Evolutionary conservation across 352 stramenopile genomes (phyloP), one percentile per base, ranked within the genome.

Genomic region (Pythium biforme): DNA sequence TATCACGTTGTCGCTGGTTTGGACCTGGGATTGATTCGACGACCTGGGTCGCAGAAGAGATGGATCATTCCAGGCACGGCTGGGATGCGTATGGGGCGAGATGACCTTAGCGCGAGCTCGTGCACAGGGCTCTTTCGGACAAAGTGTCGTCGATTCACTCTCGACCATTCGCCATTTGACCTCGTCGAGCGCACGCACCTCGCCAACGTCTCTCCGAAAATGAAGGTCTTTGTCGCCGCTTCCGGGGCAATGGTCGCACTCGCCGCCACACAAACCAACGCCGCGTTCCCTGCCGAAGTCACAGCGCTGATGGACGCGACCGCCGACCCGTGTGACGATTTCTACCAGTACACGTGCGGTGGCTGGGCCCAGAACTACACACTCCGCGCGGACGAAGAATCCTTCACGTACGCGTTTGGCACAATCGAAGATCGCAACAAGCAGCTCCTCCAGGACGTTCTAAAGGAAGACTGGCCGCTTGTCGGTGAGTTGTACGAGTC

Each of bases 241-340:
- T 15, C 56, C 23, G 27, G 37, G 20, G 41, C 54, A 19, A 26
- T 27, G 31, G 26, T 59, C 11, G 59, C 59, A 11, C 31, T 59
- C 37, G 40, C 53, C 27, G 41, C 52, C 27, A 19, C 65, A 14
- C 34, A 53, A 10, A 49, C 29, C 26, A 56, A 59, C 43, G 68
- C 69, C 46, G 57, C 46, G 10, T 53, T 78, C 51, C 73, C 75
- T 0, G 51, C 63, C n/a, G 72, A 52, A 7, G 79, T 89, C 20
- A 39, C 62, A n/a, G 64, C 62, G 11, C 62, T 88, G 37, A 66
- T 92, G 25, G 75, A 92, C 51, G 55, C 62, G 17, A 71, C 54
- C 3, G 60, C 66, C n/a, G 68, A 88, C 34, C 84, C 84, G 10
- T 91, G 81, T 60, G 64, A 80, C 15, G 81, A 93, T 68, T 90